phyloP scores from a whole-genome alignment of 176 grass and related monocot species.

The Bolboschoenus planiculmis region DNA sequence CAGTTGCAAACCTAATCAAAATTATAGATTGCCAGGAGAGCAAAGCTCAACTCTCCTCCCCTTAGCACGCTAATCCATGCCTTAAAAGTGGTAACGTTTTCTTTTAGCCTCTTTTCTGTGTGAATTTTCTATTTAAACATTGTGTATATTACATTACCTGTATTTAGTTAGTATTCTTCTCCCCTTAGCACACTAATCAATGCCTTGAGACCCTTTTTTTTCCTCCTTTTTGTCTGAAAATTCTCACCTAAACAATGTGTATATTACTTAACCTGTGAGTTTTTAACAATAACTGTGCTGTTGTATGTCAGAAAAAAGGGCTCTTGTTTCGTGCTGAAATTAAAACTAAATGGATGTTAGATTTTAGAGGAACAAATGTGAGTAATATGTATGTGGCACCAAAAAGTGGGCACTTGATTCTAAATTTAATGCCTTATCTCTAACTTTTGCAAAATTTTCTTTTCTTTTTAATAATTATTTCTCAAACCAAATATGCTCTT shows the following conservation, averaged over 20 bases:
- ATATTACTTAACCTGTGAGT: not conserved
- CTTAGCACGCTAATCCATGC: conserved; percentile 49
- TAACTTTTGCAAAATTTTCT: not conserved
- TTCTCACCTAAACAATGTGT: not conserved
- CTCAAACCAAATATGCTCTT: not conserved
- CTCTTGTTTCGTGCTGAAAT: not conserved
- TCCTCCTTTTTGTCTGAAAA: not conserved
- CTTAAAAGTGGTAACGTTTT: conserved; percentile 47
- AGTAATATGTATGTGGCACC: not conserved
- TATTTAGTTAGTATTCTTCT: not conserved
- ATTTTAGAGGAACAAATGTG: not conserved
- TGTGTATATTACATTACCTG: not conserved
- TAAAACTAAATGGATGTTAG: not conserved
- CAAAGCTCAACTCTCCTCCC: conserved; percentile 70
- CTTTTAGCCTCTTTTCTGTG: not conserved
- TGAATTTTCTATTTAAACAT: not conserved
- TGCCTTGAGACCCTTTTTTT: not conserved
- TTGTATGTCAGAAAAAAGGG: not conserved
- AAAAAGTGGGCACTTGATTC: not conserved
- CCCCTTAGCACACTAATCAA: not conserved
- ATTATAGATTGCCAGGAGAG: conserved; percentile 71
- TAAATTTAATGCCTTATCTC: not conserved
- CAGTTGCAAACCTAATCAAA: not conserved
- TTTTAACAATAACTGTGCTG: not conserved
- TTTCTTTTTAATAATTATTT: not conserved